A percentile compares a stretch with the other conserved stretches of the same genome.
Evolutionary conservation across 345 rosid genomes (phyloP).

Genomic region (Brassica napus): DNA sequence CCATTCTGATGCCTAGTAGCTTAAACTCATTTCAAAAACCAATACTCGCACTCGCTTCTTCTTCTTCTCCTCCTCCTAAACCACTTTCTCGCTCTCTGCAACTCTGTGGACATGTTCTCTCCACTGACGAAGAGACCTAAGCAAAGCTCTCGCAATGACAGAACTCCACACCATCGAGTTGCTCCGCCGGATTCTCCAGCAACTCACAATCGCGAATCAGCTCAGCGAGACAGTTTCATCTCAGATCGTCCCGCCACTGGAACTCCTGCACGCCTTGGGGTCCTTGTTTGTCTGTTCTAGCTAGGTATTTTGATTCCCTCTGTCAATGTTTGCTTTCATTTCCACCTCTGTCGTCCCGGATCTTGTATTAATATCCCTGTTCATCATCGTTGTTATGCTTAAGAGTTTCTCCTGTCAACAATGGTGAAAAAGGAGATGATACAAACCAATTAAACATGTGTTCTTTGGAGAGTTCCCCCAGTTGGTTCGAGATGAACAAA

Average conservation of each 20-base stretch:
- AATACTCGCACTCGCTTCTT: conserved; percentile 10
- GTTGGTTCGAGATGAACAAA: conserved; percentile 69
- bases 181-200: conserved; percentile 52
- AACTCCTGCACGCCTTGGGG: conserved; percentile 89
- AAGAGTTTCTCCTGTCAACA: conserved; percentile 58
- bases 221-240: conserved; percentile 36
- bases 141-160: conserved; percentile 48
- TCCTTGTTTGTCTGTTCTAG: conserved; percentile 83
- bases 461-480: conserved; percentile 89
- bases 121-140: conserved; percentile 60
- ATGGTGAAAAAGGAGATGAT: conserved; percentile 49
- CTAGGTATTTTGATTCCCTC: conserved; percentile 52
- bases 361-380: conserved; percentile 19
- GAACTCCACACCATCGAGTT: conserved; percentile 35
- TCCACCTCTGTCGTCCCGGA: neutral
- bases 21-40: neutral
- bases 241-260: conserved; percentile 75
- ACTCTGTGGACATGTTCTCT: conserved; percentile 59
- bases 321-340: neutral
- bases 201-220: conserved; percentile 44
- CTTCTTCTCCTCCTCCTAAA: conserved; percentile 36
- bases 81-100: conserved; percentile 18
- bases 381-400: conserved; percentile 14
- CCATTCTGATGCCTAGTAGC: neutral
- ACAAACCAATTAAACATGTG: conserved; percentile 72